Base-by-base conservation (phyloP, 2,329 filamentous ascomycete genomes). In the Chlorencoelia australis region DNA sequence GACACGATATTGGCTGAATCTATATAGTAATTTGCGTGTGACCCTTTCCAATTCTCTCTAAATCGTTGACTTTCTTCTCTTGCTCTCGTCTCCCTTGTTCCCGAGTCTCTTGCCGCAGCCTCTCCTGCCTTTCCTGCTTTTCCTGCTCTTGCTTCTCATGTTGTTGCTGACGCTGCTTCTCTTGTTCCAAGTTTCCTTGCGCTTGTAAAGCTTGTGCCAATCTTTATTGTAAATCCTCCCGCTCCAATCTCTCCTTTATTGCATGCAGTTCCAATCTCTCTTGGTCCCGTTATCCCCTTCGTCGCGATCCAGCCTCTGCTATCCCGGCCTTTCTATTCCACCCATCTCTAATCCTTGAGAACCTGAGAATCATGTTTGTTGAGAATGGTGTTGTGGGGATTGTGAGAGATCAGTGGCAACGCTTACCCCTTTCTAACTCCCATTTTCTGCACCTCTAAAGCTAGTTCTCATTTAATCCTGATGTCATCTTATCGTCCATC, bases 211-310 rank as follows among this genome's bases (percentile, higher is more conserved):
- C 26, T 24, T 24, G 21, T 7, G 11, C 21, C 21, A 24, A 24
- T 11, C 21, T 24, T 7, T 24, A 7, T 24, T 24, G 21, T 24
- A 7, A 11, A 24, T 24, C 21, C 21, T 24, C 7, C 7, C 21
- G 21, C 21, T 11, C 21, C 11, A 7, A 11, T 7, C 21, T 24
- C 21, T 24, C 21, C 11, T 24, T 13, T 7, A 29, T 11, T 29
- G 7, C 14, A 7, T 13, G 9, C 16, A 10, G 27, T 14, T 30
- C 22, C 6, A 10, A 13, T 9, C 61, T 22, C n/a, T n/a, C n/a
- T n/a, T n/a, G n/a, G 14, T 35, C 33, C 20, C 17, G 24, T 2
- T 4, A 22, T 20, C 16, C 17, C 15, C 17, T 24, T 7, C n/a
- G n/a, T 4, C 33, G 28, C 29, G 31, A n/a, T 34, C 7, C 2